phyloP scores from a whole-genome alignment of 2,329 filamentous ascomycete species.

The Pseudogymnoascus sp. region DNA sequence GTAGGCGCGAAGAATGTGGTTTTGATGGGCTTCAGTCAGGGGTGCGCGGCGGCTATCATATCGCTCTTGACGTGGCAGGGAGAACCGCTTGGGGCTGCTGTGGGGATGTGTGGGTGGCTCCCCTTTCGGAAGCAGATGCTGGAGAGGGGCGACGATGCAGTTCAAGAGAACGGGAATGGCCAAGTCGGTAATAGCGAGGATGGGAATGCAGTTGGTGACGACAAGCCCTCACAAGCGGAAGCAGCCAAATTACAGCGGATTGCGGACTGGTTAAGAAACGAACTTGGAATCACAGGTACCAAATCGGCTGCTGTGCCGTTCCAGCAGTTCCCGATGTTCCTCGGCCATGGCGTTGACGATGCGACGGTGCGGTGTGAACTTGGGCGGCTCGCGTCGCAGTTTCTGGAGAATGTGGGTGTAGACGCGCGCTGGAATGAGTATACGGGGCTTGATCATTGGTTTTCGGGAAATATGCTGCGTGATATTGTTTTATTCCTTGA shows the following conservation, averaged over 20 bases:
- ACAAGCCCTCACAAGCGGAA: neutral
- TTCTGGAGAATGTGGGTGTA: conserved; percentile 30
- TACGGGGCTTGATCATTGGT: conserved; percentile 37
- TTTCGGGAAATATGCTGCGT: conserved; percentile 33
- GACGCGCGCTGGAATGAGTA: conserved; percentile 33
- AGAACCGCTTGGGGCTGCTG: conserved; percentile 29
- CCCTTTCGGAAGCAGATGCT: conserved; percentile 32
- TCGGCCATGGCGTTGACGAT: conserved; percentile 38
- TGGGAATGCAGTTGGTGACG: conserved; percentile 7
- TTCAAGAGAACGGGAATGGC: conserved; percentile 8
- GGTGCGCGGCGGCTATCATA: conserved; percentile 39
- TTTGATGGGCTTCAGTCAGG: conserved; percentile 45
- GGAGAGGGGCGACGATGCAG: conserved; percentile 13
- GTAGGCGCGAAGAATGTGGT: conserved; percentile 35
- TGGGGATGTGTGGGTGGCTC: conserved; percentile 40
- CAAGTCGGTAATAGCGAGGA: conserved; percentile 13
- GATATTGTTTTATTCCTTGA: conserved; percentile 31
- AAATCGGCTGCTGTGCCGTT: neutral
- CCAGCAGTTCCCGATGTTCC: conserved; percentile 33
- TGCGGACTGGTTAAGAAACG: neutral
- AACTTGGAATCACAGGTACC: neutral
- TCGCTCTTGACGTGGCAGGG: conserved; percentile 37
- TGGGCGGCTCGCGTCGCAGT: conserved; percentile 27
- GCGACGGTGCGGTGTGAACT: conserved; percentile 32
- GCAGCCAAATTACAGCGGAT: neutral